phyloP scores from a whole-genome alignment of 768 basidiomycete genomes.

The Exsudoporus frostii region DNA sequence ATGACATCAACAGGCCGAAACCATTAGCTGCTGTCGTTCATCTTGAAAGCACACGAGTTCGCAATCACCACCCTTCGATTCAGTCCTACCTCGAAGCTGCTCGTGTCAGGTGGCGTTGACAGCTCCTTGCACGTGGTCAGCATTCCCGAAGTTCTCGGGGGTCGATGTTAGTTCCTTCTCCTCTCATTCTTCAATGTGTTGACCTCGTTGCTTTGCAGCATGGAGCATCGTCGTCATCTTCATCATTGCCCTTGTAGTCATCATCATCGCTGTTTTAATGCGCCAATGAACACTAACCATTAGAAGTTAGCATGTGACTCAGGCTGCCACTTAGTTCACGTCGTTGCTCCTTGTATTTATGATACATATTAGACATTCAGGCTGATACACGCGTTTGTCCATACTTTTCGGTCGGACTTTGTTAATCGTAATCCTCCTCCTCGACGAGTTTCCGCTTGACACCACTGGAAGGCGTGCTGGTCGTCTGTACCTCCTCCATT shows the following conservation, averaged over 20 bases:
- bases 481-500: slow-evolving; percentile 73
- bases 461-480: slow-evolving; percentile 55
- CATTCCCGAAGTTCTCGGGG: slow-evolving; percentile 57
- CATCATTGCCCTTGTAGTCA: slow-evolving; percentile 40
- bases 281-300: slow-evolving; percentile 21
- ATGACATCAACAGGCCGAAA: neutral
- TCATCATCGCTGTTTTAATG: slow-evolving; percentile 42
- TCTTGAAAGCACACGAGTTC: slow-evolving; percentile 93
- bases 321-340: neutral
- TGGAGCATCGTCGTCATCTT: slow-evolving; percentile 40
- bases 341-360: slow-evolving; percentile 22
- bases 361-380: slow-evolving; percentile 26
- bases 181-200: slow-evolving; percentile 22
- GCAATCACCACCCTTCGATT: slow-evolving; percentile 88
- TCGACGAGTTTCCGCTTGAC: slow-evolving; percentile 79
- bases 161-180: slow-evolving; percentile 47
- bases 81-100: slow-evolving; percentile 73
- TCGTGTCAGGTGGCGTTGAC: slow-evolving; percentile 90
- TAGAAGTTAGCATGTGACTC: neutral
- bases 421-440: slow-evolving; percentile 81
- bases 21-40: slow-evolving; percentile 76
- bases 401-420: neutral
- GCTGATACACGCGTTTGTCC: slow-evolving; percentile 1
- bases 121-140: slow-evolving; percentile 77
- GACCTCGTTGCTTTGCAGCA: slow-evolving; percentile 32